A percentile compares a stretch with the other conserved stretches of the same genome.
Evolutionary conservation across 2,329 filamentous ascomycete species (phyloP).

Genomic region (Fusarium virguliforme): DNA sequence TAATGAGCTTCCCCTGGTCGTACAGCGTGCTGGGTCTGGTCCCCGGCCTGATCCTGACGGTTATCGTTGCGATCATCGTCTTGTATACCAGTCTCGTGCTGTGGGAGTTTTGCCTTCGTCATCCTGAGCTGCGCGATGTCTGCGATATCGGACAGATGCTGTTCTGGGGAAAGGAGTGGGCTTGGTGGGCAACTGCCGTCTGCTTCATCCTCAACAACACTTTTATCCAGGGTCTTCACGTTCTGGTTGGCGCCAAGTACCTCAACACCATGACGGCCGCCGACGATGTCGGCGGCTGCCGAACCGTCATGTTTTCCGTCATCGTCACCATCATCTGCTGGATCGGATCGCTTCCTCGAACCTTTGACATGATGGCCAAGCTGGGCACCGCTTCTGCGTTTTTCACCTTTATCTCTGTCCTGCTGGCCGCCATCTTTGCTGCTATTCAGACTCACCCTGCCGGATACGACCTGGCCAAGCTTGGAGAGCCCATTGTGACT

Average conservation of each 20-base stretch:
- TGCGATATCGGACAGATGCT: slow-evolving; percentile 97
- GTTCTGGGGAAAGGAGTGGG: slow-evolving; percentile 87
- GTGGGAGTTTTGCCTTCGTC: slow-evolving; percentile 91
- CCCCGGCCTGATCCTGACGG: slow-evolving; percentile 85
- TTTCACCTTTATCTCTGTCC: slow-evolving; percentile 91
- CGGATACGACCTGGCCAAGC: slow-evolving; percentile 69
- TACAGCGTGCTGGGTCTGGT: slow-evolving; percentile 91
- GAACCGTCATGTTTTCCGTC: slow-evolving; percentile 85
- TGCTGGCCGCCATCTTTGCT: slow-evolving; percentile 87
- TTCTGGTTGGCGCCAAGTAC: slow-evolving; percentile 87
- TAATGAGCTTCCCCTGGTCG: slow-evolving; percentile 97
- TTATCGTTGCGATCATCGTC: slow-evolving; percentile 83
- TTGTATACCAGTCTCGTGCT: slow-evolving; percentile 78
- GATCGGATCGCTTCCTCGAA: slow-evolving; percentile 85
- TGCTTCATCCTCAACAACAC: slow-evolving; percentile 98
- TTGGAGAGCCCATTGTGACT: slow-evolving; percentile 77
- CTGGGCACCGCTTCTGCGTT: slow-evolving; percentile 84
- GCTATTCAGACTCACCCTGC: slow-evolving; percentile 83
- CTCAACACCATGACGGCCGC: slow-evolving; percentile 88
- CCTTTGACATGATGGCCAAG: slow-evolving; percentile 85
- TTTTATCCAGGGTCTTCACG: slow-evolving; percentile 88
- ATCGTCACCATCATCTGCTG: slow-evolving; percentile 83
- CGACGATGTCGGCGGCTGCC: slow-evolving; percentile 73
- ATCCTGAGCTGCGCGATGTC: slow-evolving; percentile 92
- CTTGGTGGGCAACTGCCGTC: slow-evolving; percentile 78